These are phyloP conservation scores for Dipteronia dyeriana DNA, from an alignment of 345 rosid genomes.

Conservation along the genomic window DNA sequence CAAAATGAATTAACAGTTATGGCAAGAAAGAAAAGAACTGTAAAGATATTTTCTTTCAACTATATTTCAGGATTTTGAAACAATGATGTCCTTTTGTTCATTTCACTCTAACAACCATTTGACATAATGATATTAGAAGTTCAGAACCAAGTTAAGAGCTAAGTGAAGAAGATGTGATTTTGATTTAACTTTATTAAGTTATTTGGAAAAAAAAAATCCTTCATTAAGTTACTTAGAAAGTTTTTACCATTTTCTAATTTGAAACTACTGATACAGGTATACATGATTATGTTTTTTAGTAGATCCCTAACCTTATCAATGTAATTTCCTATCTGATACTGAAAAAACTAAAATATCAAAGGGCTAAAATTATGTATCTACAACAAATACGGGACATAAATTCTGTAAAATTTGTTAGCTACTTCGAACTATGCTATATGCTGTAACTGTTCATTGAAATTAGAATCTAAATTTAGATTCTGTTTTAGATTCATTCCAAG, in stretches of 20 bases:
- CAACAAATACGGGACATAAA: not conserved
- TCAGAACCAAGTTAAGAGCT: no score
- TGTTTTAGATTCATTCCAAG: not conserved
- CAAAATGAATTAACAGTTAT: conserved; percentile 18
- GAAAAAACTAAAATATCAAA: not conserved
- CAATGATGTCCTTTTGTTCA: no score
- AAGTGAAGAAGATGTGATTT: no score
- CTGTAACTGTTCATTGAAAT: not conserved
- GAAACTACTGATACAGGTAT: not conserved
- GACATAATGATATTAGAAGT: no score
- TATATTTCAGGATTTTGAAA: no score
- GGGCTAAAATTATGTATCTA: not conserved
- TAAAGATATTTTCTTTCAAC: no score
- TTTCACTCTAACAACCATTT: no score
- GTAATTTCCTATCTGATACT: not conserved
- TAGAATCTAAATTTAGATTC: no score
- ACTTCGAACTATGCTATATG: not conserved
- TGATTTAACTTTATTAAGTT: no score
- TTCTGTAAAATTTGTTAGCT: not conserved
- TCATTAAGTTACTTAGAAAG: no score
- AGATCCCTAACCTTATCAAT: not conserved
- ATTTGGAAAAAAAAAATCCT: no score
- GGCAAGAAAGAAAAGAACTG: not conserved
- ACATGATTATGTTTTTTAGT: not conserved
- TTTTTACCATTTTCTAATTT: no score